Evolutionary conservation across 345 rosid species (phyloP), one percentile per base, ranked within the genome.

Genomic region (Crucihimalaya himalaica): DNA sequence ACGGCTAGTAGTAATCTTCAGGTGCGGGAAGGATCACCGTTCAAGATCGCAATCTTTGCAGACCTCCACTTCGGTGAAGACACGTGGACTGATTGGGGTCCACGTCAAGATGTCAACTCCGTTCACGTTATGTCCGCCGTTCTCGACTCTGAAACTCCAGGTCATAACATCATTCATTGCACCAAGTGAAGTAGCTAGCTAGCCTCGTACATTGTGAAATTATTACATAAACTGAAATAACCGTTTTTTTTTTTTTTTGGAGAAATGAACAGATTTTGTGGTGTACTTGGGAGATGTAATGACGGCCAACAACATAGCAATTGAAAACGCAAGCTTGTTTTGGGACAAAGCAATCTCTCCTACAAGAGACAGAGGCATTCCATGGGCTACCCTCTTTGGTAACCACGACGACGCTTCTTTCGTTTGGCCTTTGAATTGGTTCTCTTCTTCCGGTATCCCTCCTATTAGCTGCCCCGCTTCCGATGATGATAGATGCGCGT

Each of bases 331-430:
- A 46, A 94, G 90, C 66, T 81, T 81, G 82, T 85, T 82, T 56
- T 94, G 98, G 96, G 91, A 85, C 75, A 76, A 76, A 77, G 97
- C 98, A 16, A 62, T 88, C 3, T 85, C 96, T 66, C 96, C 98
- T 5, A 81, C 97, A 19, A 82, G 82, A 78, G 79, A 60, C 2
- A 85, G 96, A 79, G 84, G 78, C 43, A 89, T 89, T 25, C 93
- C 95, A 0, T 94, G 92, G 83, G 84, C 96, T 4, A 86, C 84
- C 68, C 80, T 91, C 28, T 89, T 91, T 70, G 96, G 98, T 53
- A 91, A 91, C 84, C 97, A 91, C 42, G 96, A 94, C 21, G 96
- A 94, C 58, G 91, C 95, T 2, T 63, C 88, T 1, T 94, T 94
- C 3, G 83, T 54, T 45, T 89, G 98, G 97, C 97, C 93, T 10